Evolutionary conservation across 441 rosid genomes (phyloP), one percentile per base, ranked within the genome.

Genomic region (Adansonia rubrostipa): DNA sequence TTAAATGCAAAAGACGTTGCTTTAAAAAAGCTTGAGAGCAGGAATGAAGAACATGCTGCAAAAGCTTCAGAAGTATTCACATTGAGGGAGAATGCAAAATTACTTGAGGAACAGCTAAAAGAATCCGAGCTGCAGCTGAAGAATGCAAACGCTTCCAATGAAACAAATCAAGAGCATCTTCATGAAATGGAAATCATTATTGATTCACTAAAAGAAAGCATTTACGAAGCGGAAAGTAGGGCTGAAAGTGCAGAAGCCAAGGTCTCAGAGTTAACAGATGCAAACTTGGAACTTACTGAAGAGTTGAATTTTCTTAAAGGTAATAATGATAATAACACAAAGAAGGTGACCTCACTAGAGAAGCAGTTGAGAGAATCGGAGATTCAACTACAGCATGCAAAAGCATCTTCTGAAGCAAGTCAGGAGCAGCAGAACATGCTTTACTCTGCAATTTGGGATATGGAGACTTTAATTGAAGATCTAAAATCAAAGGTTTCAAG

Each of bases 371-470:
- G 97, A 77, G 95, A 94, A n/a, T 72, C 80, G 45, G 97, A 93
- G 82, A 86, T 87, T 81, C 96, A 91, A 60, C 61, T 87, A 65
- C 93, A 87, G 82, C 88, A 94, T 79, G 85, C 92, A 50, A 94
- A 88, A 84, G 96, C 84, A 42, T 91, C 94, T 63, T 84, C 91
- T 17, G 98, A 94, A 83, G 97, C 90, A 62, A 86, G 93, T 85
- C 97, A 92, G 83, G 98, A 96, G 82, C 97, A 96, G 80, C 97
- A 92, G 76, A 93, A 91, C 78, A 90, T 91, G 98, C 75, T 96
- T 80, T 96, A 94, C 77, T 82, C 95, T 74, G 99, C 98, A 60
- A 96, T 96, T 80, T 94, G 96, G 97, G 99, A 96, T 77, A 96
- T 96, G 99, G 99, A 96, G 83, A 94, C 92, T 0, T 83, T 96